phyloP scores from a whole-genome alignment of 768 basidiomycete species.

The Leccinellum albellum region DNA sequence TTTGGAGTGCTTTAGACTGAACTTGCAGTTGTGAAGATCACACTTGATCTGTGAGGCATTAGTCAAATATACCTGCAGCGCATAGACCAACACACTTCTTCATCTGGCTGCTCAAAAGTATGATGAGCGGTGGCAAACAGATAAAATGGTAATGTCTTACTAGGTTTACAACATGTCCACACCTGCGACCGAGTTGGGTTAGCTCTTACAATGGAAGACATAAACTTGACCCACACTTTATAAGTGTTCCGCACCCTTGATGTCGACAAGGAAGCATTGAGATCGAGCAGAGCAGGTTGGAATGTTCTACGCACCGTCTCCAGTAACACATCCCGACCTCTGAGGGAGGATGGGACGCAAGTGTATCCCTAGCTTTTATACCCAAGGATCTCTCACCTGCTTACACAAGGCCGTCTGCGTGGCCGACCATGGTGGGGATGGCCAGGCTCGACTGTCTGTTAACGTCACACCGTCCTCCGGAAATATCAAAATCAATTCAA shows the following conservation, averaged over 20 bases:
- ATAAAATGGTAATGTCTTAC: conserved; percentile 30
- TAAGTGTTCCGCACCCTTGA: conserved; percentile 56
- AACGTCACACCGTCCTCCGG: conserved; percentile 27
- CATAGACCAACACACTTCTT: conserved; percentile 41
- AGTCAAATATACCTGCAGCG: conserved; percentile 6
- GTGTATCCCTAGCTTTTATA: conserved; percentile 27
- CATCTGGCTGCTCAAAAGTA: conserved; percentile 44
- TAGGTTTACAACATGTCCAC: conserved; percentile 50
- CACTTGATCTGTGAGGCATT: conserved; percentile 52
- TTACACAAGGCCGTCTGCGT: conserved; percentile 26
- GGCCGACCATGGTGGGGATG: conserved; percentile 28
- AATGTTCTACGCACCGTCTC: conserved; percentile 44
- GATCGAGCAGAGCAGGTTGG: conserved; percentile 1
- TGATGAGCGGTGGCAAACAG: conserved; percentile 4
- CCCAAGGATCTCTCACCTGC: conserved; percentile 23
- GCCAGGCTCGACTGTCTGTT: conserved; percentile 15
- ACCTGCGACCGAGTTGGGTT: conserved; percentile 33
- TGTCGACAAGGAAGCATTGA: conserved; percentile 15
- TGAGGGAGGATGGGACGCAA: conserved; percentile 3
- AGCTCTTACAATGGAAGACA: conserved; percentile 1
- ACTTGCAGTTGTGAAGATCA: conserved; percentile 55
- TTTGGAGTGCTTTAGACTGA: conserved; percentile 53
- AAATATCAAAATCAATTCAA: conserved; percentile 25
- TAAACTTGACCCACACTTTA: conserved; percentile 37
- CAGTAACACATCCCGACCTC: conserved; percentile 52